Base-by-base conservation (phyloP, 176 grass and related monocot species). In the Ananas comosus region DNA sequence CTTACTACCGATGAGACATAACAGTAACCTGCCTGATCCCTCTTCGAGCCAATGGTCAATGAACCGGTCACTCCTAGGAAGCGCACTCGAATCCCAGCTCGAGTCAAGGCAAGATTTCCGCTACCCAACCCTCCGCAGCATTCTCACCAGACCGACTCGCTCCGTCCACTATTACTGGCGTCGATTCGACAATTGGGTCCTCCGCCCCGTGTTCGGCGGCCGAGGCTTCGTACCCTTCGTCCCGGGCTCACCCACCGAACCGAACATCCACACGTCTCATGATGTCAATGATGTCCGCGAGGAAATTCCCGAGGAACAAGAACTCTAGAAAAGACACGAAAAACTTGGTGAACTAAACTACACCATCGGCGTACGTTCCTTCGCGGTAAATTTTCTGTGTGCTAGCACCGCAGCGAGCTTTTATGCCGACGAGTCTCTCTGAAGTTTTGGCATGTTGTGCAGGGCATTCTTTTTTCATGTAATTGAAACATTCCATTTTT, bases 121-220 rank as follows among this genome's bases (percentile, higher is more conserved):
- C 13, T 77, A 72, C 50, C 84, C 83, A 14, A 66, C 66, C 80
- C 79, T 97, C 19, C 74, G 75, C 53, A 80, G 57, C 53, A 80
- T 92, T 74, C 80, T 97, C 58, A 72, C 83, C 0, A 70, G 81
- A 2, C 88, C 80, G 18, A 86, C 80, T 64, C 88, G 89, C 57
- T 90, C 93, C 0, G 86, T 97, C 51, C 93, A 97, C 64, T 83
- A 72, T 0, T 85, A 87, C 29, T 97, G 93, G 93, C 88, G 93
- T 71, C 92, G 85, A 74, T 92, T 97, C 19, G 89, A 97, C 16
- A 79, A 97, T 10, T 67, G 81, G 1, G 87, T 97, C 79, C 92
- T 97, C 86, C 81, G 93, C 29, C 93, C 93, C 0, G 17, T 92
- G 74, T 97, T 97, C 4, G 89, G 89, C 14, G 93, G 93, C 0